Base-by-base conservation (phyloP, 2,329 filamentous ascomycete species). In the Gnomoniopsis smithogilvyi region DNA sequence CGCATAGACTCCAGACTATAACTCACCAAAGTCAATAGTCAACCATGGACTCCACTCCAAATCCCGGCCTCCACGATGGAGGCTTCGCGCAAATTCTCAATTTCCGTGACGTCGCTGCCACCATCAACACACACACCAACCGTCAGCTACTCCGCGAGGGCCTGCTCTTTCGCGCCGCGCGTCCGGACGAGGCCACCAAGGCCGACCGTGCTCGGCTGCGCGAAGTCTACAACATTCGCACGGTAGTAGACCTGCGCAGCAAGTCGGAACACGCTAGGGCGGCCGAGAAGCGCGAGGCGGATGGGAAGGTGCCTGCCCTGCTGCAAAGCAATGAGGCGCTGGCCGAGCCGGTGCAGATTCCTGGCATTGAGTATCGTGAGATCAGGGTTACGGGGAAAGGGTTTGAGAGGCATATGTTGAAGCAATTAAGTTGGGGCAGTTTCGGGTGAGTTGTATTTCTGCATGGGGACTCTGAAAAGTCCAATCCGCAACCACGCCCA, bases 161-260 rank as follows among this genome's bases (percentile, higher is more conserved):
- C 3, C 69, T 85, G n/a, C 68, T 92, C 22, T 91, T 82, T 69
- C 84, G 89, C 59, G 89, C 88, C 61, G 88, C 88, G 17, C 78
- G 86, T 67, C 84, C 83, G 80, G 91, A 96, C 68, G 86, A 91
- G 70, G 90, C 91, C 38, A 88, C 89, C 0, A 67, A 78, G 21
- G 69, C 77, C 38, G 92, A 96, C 72, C 82, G 83, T 58, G 70
- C 77, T 36, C 74, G 77, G 34, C 78, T 96, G 12, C 72, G 76
- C 11, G 73, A 85, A 8, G 79, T 85, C 34, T 80, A 88, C 65
- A 79, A 82, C 22, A 83, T 96, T 63, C 83, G 80, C 64, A 91
- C 86, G 2, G 83, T 96, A 45, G 82, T 96, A 61, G 92, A 96
- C 74, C 77, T 96, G 12, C 84, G 92, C 58, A 91, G 91, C 62